Evolutionary conservation across 2,329 filamentous ascomycete species (phyloP).

Genomic region (Helotiales sp.): DNA sequence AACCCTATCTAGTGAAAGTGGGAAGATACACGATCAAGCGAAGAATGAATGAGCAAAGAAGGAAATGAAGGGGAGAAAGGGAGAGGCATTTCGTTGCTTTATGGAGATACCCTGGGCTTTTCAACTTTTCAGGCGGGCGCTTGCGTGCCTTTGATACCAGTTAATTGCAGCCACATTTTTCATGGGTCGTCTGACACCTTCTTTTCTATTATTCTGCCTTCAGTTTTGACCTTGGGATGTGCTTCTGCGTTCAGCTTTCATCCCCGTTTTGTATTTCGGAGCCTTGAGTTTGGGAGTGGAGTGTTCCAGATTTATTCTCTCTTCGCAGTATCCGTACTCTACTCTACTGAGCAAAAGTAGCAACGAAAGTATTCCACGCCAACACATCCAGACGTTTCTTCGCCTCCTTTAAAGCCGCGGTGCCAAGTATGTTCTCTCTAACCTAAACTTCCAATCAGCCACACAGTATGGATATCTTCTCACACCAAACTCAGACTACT

Average conservation of each 20-base stretch:
- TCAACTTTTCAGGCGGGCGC: neutral
- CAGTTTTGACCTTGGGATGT: no score
- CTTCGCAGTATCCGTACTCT: no score
- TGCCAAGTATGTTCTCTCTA: neutral
- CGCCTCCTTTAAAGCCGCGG: neutral
- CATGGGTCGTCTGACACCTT: no score
- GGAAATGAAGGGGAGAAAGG: neutral
- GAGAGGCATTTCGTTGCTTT: neutral
- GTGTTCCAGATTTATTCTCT: no score
- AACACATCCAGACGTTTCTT: neutral
- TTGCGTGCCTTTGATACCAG: conserved; percentile 2
- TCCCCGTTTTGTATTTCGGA: no score
- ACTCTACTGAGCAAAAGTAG: neutral
- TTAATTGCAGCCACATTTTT: neutral
- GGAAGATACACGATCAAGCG: neutral
- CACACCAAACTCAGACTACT: neutral
- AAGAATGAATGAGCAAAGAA: neutral
- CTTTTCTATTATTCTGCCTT: no score
- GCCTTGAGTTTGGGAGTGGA: neutral
- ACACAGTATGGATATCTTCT: no score
- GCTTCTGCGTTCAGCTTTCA: neutral
- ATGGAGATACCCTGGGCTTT: conserved; percentile 16
- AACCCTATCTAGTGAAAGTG: neutral
- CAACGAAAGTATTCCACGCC: conserved; percentile 1
- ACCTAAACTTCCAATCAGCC: neutral